These are phyloP conservation scores for Phytophthora cactorum DNA, from an alignment of 352 stramenopile species.

Conservation along the genomic window DNA sequence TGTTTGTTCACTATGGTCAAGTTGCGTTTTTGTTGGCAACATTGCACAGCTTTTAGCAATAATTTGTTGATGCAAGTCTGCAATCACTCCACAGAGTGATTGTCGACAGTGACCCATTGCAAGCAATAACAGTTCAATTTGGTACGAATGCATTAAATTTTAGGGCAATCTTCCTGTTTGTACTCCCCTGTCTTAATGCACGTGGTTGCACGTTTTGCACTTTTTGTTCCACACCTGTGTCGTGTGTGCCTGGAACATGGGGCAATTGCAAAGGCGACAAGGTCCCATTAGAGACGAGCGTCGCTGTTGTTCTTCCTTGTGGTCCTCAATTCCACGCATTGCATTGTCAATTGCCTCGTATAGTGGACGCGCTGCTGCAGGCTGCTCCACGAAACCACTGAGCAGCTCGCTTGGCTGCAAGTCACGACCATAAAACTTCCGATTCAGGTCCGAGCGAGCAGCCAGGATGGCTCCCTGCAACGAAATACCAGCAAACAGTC, in stretches of 20 bases:
- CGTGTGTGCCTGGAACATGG: constrained; percentile 68
- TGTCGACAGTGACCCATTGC: neutral
- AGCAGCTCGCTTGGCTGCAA: constrained; percentile 52
- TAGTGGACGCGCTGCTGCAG: constrained; percentile 50
- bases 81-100: too few relatives aligned
- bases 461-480: constrained; percentile 88
- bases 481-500: constrained; percentile 92
- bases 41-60: too few relatives aligned
- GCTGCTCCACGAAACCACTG: constrained; percentile 53
- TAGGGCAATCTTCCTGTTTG: neutral
- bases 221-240: constrained; percentile 78
- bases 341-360: constrained; percentile 68
- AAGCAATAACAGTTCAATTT: neutral
- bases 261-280: constrained; percentile 64
- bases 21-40: too few relatives aligned
- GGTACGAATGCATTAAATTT: neutral
- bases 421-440: constrained; percentile 91
- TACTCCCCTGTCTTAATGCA: constrained; percentile 41
- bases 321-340: constrained; percentile 54
- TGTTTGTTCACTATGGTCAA: too few relatives aligned
- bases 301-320: constrained; percentile 46
- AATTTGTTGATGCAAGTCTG: too few relatives aligned
- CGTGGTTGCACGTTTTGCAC: constrained; percentile 72
- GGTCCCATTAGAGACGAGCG: constrained; percentile 58
- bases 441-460: constrained; percentile 83